Evolutionary conservation across 1,139 yeast species (phyloP), one percentile per base, ranked within the genome.

Genomic region (Yamadazyma spencermartinsiae): DNA sequence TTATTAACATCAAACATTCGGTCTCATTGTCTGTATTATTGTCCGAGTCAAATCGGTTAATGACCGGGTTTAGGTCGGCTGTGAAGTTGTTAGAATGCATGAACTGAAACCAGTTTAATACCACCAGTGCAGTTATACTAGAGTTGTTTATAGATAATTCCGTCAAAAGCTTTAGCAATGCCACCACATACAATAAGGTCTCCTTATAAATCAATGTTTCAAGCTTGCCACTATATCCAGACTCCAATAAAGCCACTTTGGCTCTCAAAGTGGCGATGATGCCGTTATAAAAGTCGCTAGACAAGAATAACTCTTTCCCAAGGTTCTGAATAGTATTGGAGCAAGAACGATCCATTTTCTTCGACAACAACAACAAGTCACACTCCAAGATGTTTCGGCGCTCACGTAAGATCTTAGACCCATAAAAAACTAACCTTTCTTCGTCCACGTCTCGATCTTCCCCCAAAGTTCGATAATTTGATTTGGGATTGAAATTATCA

Each of bases 101-200:
- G 17, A 79, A 59, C 4, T 64, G 51, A 46, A 83, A 81, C 95
- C 95, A 87, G 9, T 62, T 53, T 2, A 56, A 40, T 1, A 79
- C 72, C 1, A 53, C 44, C 42, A 55, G 27, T 43, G 55, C 44
- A 38, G 63, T 40, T 47, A 68, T 50, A 37, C 63, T 52, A 41
- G 71, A 55, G 49, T 65, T 55, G 33, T 60, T 60, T 49, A 68
- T 39, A 43, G 67, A 43, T 44, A 72, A 43, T 51, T 72, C 74
- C 14, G 70, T 60, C 27, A 80, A 53, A 1, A 79, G 63, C 43
- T 76, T 78, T 37, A 74, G 53, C 24, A 69, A 49, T 36, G 72
- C 74, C 34, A 65, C 56, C 17, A 74, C 46, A 35, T 70, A 54
- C 39, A 72, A 52, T 12, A 66, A 44, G 2, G 54, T 48, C 50